A percentile compares a stretch with the other conserved stretches of the same genome.
Conservation (phyloP, 2,329 filamentous ascomycete genomes). For the Ceratocystis albifundus region DNA sequence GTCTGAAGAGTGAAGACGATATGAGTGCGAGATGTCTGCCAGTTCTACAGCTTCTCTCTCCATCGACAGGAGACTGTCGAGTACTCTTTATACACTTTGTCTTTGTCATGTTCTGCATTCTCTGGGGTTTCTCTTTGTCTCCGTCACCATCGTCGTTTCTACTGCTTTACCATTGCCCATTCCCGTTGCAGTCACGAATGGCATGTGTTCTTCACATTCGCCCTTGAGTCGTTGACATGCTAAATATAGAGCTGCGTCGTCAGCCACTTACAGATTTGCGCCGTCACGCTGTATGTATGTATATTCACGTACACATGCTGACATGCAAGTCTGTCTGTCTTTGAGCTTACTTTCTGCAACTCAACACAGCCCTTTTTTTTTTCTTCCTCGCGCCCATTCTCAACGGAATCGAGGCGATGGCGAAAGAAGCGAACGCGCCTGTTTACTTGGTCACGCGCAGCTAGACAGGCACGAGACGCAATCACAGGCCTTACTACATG, state of each 20-base stretch:
- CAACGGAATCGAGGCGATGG: neutral
- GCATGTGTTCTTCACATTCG: neutral
- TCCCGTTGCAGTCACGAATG: neutral
- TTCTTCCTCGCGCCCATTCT: neutral
- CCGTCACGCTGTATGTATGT: neutral
- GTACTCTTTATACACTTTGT: conserved; percentile 4
- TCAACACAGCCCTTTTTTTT: neutral
- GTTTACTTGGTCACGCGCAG: neutral
- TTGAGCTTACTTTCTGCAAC: neutral
- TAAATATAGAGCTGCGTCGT: neutral
- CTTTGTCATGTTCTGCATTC: neutral
- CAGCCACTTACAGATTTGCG: neutral
- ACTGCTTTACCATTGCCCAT: neutral
- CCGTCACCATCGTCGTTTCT: neutral
- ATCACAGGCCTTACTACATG: neutral
- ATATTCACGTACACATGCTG: neutral
- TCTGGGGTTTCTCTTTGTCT: neutral
- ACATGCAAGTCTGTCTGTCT: neutral
- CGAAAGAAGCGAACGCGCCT: neutral
- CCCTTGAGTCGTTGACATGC: neutral
- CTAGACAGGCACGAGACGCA: neutral
- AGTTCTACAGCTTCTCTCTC: neutral
- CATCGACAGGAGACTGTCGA: neutral
- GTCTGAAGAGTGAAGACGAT: neutral
- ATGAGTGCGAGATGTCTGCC: neutral